Percentiles rank a stretch among this genome's conserved stretches.
These are phyloP conservation scores for Magnolia changhungtana DNA, from an alignment of 164 flowering plant species.

Conservation along the genomic window DNA sequence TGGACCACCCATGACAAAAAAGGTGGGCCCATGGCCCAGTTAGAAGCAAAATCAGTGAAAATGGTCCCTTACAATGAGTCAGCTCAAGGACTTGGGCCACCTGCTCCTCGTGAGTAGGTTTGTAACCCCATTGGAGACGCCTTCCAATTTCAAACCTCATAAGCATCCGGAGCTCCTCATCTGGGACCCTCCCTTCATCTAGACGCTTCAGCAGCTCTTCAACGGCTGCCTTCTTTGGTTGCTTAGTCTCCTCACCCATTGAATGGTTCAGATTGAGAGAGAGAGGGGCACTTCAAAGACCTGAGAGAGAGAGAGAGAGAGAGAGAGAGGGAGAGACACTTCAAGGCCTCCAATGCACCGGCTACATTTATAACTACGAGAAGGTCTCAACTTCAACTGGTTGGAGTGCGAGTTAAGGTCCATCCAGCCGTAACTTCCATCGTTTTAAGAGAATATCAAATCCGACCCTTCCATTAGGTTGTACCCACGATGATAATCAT, in stretches of 20 bases:
- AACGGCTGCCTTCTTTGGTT: constrained; percentile 2
- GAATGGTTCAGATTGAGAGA: background rate
- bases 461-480: no score
- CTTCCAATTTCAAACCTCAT: constrained; percentile 5
- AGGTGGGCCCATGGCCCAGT: no score
- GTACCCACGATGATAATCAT: no score
- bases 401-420: no score
- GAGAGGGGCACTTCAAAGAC: background rate
- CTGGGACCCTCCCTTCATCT: constrained; percentile 3
- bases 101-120: constrained; percentile 16
- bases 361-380: no score
- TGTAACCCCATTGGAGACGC: constrained; percentile 19
- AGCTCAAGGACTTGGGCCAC: constrained; percentile 9
- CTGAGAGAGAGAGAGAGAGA: no score
- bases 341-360: no score
- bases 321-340: no score
- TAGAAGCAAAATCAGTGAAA: background rate
- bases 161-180: constrained; percentile 6
- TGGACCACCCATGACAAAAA: no score
- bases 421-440: no score
- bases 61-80: constrained; percentile 3
- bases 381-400: no score
- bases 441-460: no score
- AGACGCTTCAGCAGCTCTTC: constrained; percentile 5
- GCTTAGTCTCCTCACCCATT: background rate